Evolutionary conservation across 306 rosid species (phyloP).

Genomic region (Vigna nakashimae): DNA sequence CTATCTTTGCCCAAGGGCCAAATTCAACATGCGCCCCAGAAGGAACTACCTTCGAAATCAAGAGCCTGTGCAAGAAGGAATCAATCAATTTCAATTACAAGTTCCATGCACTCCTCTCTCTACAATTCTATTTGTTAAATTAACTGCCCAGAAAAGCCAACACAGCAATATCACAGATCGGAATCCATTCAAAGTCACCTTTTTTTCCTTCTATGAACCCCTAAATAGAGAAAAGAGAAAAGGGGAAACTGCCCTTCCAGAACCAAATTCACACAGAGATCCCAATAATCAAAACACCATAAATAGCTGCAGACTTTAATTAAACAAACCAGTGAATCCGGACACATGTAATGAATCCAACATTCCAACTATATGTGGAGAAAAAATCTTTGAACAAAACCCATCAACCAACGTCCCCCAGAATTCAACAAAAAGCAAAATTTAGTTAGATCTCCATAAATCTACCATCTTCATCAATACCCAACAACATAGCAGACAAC

Average conservation of each 20-base stretch:
- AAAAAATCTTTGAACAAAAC: conserved; percentile 24
- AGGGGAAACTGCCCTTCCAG: conserved; percentile 30
- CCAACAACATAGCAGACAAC: conserved; percentile 9
- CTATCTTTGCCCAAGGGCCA: conserved; percentile 34
- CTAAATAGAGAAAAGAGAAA: conserved; percentile 16
- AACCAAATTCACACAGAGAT: conserved; percentile 42
- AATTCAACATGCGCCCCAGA: conserved; percentile 49
- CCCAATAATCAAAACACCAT: conserved; percentile 42
- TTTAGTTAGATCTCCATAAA: conserved; percentile 44
- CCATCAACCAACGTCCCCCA: conserved; percentile 8
- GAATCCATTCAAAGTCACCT: conserved; percentile 47
- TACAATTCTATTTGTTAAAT: not conserved
- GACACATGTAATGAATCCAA: conserved; percentile 21
- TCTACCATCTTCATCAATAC: not conserved
- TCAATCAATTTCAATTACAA: conserved; percentile 36
- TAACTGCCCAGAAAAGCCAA: conserved; percentile 31
- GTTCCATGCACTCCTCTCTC: not conserved
- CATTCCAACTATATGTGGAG: conserved; percentile 26
- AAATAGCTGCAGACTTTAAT: conserved; percentile 32
- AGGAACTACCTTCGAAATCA: conserved; percentile 47
- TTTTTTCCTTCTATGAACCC: not conserved
- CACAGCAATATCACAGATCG: conserved; percentile 41
- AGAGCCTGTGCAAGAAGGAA: conserved; percentile 53
- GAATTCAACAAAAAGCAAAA: conserved; percentile 15
- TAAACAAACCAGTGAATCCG: conserved; percentile 25